phyloP scores from a whole-genome alignment of 805 yeast genomes.

The Candida qinlingensis region DNA sequence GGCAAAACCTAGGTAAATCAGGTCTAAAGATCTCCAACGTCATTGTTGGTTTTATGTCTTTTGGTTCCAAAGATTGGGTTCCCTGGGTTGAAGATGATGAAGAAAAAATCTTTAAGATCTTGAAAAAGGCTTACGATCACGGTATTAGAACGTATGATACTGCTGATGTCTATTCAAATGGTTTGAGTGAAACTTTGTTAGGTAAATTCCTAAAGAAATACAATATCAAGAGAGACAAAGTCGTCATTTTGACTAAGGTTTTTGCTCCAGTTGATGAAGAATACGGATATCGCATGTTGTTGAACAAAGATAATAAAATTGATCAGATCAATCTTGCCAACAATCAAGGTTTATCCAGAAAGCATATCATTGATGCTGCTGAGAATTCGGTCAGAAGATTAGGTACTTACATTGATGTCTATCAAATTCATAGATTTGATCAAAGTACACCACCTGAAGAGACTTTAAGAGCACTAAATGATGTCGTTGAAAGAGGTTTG shows the following conservation, averaged over 20 bases:
- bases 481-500: constrained; percentile 40
- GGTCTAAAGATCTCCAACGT: constrained; percentile 46
- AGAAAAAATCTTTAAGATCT: constrained; percentile 35
- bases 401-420: constrained; percentile 48
- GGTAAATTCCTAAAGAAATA: constrained; percentile 48
- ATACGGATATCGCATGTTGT: constrained; percentile 6
- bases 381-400: constrained; percentile 37
- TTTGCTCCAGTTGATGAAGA: constrained; percentile 15
- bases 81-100: constrained; percentile 45
- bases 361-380: constrained; percentile 41
- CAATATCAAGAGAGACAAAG: constrained; percentile 46
- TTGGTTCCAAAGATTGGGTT: constrained; percentile 38
- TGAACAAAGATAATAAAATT: constrained; percentile 1
- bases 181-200: constrained; percentile 41
- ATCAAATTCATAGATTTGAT: constrained; percentile 56
- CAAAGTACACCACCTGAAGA: constrained; percentile 42
- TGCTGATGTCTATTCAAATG: constrained; percentile 44
- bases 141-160: constrained; percentile 48
- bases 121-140: constrained; percentile 42
- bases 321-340: constrained; percentile 26
- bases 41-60: constrained; percentile 52
- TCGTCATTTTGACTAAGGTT: constrained; percentile 48
- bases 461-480: constrained; percentile 48
- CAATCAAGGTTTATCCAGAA: constrained; percentile 36
- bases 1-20: constrained; percentile 33